A percentile compares a stretch with the other conserved stretches of the same genome.
These are phyloP conservation scores for Triticum aestivum DNA, from an alignment of 176 grass and related monocot genomes.

Conservation along the genomic window IWGSC_CS_RefSeq_v2.1 NC_057803.1:4608970-4609469, in stretches of 20 bases:
- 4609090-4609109: slow-evolving; percentile 81
- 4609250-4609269: slow-evolving; percentile 90
- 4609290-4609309: slow-evolving; percentile 64
- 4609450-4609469: slow-evolving; percentile 82
- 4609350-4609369: slow-evolving; percentile 48
- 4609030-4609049: slow-evolving; percentile 89
- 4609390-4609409: not conserved
- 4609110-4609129: slow-evolving; percentile 85
- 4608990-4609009: slow-evolving; percentile 32
- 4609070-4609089: slow-evolving; percentile 85
- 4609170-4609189: slow-evolving; percentile 89
- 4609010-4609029: slow-evolving; percentile 40
- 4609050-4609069: slow-evolving; percentile 86
- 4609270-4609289: slow-evolving; percentile 81
- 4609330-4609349: slow-evolving; percentile 86
- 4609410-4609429: not conserved
- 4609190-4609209: slow-evolving; percentile 69
- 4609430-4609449: not conserved
- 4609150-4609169: slow-evolving; percentile 97
- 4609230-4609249: slow-evolving; percentile 71
- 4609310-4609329: slow-evolving; percentile 88
- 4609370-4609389: not conserved
- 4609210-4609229: slow-evolving; percentile 89
- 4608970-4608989: slow-evolving; percentile 85
- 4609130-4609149: slow-evolving; percentile 91